Evolutionary conservation across 352 stramenopile species (phyloP), one percentile per base, ranked within the genome.

Genomic region (Plasmopara halstedii): DNA sequence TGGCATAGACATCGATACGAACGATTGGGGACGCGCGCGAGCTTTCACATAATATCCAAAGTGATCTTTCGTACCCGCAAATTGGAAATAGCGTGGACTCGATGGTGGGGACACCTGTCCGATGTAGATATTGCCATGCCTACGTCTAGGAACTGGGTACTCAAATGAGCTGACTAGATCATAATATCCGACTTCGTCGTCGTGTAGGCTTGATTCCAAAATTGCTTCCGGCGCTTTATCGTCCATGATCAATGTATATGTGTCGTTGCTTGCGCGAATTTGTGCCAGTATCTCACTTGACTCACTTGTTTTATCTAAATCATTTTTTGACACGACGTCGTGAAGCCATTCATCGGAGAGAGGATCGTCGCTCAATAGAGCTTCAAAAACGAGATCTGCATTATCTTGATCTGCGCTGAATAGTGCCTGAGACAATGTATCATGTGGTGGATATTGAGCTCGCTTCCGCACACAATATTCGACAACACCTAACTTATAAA

Each of bases 401-500:
- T 77, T 50, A 8, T 72, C 64, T 50, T 67, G 57, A 8, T 61
- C 50, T 6, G 59, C 60, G n/a, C 67, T 53, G 27, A 62, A 75
- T 19, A 75, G 46, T 48, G 53, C 51, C 34, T 58, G 53, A 9
- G 69, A 66, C 8, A 72, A 19, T 15, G 53, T 52, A 21, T 77
- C 69, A 19, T n/a, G 38, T 14, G 29, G 50, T 15, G 64, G 50
- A 14, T 38, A 34, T 22, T 62, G 47, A 4, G 50, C 47, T 50
- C 70, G 53, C 17, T 77, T 80, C 36, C 58, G 58, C 11, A 63
- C 42, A 20, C 49, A 73, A 31, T 76, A 79, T n/a, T 64, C 60
- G n/a, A 48, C 40, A 21, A 72, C 50, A 2, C 68, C 68, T 42
- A 67, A 67, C 21, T 67, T 33, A 21, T 65, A 33, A 17, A 79